Percentiles rank a stretch among this genome's conserved stretches.
phyloP scores from a whole-genome alignment of 345 rosid species.

The Melaleuca alternifolia region DNA sequence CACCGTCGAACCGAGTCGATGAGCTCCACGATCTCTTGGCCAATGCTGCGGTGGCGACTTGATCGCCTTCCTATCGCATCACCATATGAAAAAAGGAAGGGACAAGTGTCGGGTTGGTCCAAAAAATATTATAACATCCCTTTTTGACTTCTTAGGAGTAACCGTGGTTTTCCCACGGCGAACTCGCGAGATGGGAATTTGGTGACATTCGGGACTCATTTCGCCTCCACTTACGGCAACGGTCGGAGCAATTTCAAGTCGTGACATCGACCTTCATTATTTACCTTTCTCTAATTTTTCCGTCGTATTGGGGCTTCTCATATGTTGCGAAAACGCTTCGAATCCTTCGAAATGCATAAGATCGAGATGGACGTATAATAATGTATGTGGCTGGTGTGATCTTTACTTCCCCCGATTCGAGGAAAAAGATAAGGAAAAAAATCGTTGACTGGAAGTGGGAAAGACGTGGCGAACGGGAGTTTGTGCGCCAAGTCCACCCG shows the following conservation, averaged over 20 bases:
- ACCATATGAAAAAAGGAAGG: neutral
- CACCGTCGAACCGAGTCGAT: too few relatives aligned
- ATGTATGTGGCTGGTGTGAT: too few relatives aligned
- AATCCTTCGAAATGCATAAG: too few relatives aligned
- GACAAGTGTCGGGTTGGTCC: fast-evolving
- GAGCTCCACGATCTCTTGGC: too few relatives aligned
- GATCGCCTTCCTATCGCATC: neutral
- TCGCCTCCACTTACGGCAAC: neutral
- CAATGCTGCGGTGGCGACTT: neutral
- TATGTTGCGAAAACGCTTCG: too few relatives aligned
- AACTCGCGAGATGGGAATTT: neutral
- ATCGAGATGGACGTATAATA: too few relatives aligned
- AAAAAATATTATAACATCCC: neutral
- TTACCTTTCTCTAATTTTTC: too few relatives aligned
- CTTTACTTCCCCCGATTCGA: too few relatives aligned
- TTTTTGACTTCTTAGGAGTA: neutral
- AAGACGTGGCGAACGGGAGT: neutral
- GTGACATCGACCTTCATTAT: too few relatives aligned
- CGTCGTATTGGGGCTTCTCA: too few relatives aligned
- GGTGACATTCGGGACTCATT: neutral
- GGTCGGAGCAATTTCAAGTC: neutral
- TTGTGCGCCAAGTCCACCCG: neutral
- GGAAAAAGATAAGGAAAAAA: too few relatives aligned
- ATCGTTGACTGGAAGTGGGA: too few relatives aligned
- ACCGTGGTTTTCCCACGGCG: neutral